Conservation (phyloP, 1,284 basidiomycete species). For the Tausonia pullulans region DNA sequence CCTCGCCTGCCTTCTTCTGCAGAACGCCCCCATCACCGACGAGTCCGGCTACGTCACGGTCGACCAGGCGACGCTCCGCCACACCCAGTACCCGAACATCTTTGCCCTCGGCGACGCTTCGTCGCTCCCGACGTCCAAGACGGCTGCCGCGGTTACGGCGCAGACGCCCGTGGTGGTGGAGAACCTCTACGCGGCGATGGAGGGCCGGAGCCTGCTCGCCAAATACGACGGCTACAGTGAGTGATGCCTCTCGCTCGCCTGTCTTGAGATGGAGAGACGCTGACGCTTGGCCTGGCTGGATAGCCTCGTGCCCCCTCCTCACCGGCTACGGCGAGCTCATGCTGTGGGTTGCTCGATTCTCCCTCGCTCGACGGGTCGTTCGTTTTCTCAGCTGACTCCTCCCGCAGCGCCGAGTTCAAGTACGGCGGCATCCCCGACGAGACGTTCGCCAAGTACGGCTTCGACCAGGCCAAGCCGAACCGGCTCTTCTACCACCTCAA, state of each 20-base stretch:
- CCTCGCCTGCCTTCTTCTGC: not conserved
- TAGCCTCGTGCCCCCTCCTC: slow-evolving; percentile 24
- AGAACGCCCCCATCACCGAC: slow-evolving; percentile 60
- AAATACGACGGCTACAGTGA: slow-evolving; percentile 64
- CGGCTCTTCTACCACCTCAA: slow-evolving; percentile 78
- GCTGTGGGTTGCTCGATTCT: not conserved
- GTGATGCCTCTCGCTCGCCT: slow-evolving; percentile 2
- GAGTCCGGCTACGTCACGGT: slow-evolving; percentile 80
- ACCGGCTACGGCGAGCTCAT: slow-evolving; percentile 28
- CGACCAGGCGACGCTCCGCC: slow-evolving; percentile 64
- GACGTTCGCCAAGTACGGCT: slow-evolving; percentile 55
- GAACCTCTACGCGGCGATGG: slow-evolving; percentile 65
- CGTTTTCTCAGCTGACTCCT: slow-evolving; percentile 31
- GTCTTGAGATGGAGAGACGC: slow-evolving; percentile 25
- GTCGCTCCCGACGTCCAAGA: slow-evolving; percentile 88
- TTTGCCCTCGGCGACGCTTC: slow-evolving; percentile 86
- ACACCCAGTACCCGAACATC: slow-evolving; percentile 69
- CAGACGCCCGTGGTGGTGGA: slow-evolving; percentile 88
- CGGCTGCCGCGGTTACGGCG: slow-evolving; percentile 81
- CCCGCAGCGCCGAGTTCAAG: slow-evolving; percentile 60
- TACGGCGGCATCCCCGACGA: slow-evolving; percentile 81
- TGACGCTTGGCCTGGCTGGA: slow-evolving; percentile 22
- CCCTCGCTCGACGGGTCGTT: slow-evolving; percentile 2
- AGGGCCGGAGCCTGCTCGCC: slow-evolving; percentile 43
- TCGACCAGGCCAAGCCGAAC: slow-evolving; percentile 55